Percentiles rank a stretch among this genome's conserved stretches.
phyloP scores from a whole-genome alignment of 1,284 basidiomycete genomes.

The Leccinum griseonigrum region DNA sequence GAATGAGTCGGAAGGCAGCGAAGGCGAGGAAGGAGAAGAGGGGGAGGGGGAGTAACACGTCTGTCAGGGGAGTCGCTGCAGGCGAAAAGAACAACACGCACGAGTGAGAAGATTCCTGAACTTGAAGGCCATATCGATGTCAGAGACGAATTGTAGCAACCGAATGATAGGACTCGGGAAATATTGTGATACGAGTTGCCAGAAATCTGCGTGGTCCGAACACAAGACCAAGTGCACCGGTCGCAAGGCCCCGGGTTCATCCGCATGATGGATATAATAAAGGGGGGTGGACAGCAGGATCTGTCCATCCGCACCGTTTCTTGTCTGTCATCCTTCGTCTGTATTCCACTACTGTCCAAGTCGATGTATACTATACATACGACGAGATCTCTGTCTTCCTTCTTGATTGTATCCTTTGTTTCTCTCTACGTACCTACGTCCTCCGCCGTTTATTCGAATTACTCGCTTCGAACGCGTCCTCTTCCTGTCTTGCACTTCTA shows the following conservation, averaged over 20 bases:
- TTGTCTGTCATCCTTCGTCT: not conserved
- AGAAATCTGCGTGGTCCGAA: constrained; percentile 48
- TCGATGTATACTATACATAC: constrained; percentile 9
- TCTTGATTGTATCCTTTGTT: not conserved
- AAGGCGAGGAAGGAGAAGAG: constrained; percentile 18
- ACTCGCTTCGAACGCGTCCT: constrained; percentile 56
- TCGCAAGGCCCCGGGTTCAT: constrained; percentile 10
- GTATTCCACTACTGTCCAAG: not conserved
- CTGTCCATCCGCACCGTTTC: not conserved
- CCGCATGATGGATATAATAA: not conserved
- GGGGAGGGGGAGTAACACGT: constrained; percentile 14
- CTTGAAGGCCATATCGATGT: not conserved
- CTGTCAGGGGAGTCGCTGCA: not conserved
- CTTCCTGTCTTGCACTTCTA: constrained; percentile 60
- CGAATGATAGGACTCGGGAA: too few relatives aligned
- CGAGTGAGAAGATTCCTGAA: constrained; percentile 7
- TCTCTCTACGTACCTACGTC: constrained; percentile 22
- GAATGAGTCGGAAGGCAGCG: constrained; percentile 23
- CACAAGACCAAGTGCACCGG: constrained; percentile 42
- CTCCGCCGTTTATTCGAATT: constrained; percentile 57
- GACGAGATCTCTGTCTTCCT: not conserved
- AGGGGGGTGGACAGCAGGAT: not conserved
- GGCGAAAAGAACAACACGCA: not conserved
- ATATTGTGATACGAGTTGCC: constrained; percentile 50
- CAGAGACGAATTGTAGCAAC: too few relatives aligned